A percentile compares a stretch with the other conserved stretches of the same genome.
These are phyloP conservation scores for Knoxia roxburghii DNA, from an alignment of 257 asterid species.

Conservation along the genomic window DNA sequence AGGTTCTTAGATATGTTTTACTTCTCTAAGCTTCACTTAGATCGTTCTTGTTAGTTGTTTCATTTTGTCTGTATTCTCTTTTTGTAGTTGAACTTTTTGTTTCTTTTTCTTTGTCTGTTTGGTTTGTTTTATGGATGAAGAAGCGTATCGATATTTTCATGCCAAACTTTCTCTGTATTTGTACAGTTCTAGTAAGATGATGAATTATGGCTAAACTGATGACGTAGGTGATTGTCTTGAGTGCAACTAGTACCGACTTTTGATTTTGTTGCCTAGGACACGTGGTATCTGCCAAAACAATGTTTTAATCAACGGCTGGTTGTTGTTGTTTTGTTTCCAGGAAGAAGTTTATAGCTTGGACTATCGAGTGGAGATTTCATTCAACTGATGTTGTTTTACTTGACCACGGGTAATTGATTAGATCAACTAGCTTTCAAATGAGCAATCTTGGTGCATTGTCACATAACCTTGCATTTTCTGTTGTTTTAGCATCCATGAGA, in stretches of 20 bases:
- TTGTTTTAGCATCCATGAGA: constrained; percentile 58
- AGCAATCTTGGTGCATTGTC: not conserved
- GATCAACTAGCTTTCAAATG: not conserved
- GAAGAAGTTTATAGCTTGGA: constrained; percentile 81
- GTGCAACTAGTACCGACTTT: not conserved
- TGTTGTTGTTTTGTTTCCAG: constrained; percentile 32
- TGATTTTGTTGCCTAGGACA: not conserved
- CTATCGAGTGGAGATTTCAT: constrained; percentile 83
- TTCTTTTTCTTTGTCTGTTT: not conserved
- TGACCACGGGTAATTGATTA: constrained; percentile 69
- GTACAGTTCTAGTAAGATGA: not conserved
- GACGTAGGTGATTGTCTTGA: not conserved
- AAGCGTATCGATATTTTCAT: not conserved
- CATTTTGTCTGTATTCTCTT: not conserved
- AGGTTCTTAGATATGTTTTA: not conserved
- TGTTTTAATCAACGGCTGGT: constrained; percentile 1
- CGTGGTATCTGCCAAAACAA: constrained; percentile 3
- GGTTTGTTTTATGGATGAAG: not conserved
- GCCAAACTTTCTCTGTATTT: not conserved
- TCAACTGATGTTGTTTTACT: constrained; percentile 56
- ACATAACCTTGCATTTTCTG: not conserved
- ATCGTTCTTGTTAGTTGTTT: not conserved
- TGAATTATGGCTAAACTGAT: not conserved
- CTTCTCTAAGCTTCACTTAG: not conserved
- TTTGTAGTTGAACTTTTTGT: not conserved